A percentile compares a stretch with the other conserved stretches of the same genome.
Evolutionary conservation across 129 eudicot genomes (phyloP).

Genomic region (Erigeron canadensis): DNA sequence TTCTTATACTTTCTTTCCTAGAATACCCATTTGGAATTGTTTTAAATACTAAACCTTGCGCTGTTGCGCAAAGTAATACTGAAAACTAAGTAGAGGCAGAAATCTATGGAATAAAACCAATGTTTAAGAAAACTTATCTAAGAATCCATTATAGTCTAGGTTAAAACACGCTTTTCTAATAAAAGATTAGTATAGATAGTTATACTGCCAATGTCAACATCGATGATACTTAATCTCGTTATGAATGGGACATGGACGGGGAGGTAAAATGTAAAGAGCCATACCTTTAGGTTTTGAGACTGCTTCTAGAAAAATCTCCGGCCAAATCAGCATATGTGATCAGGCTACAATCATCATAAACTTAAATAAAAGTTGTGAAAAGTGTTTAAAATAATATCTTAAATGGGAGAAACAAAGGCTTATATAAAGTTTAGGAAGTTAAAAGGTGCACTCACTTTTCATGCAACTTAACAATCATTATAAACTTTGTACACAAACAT

Average conservation of each 20-base stretch:
- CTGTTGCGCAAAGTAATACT: background rate
- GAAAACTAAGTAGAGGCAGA: background rate
- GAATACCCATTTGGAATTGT: slow-evolving; percentile 30
- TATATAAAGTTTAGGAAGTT: slow-evolving; percentile 33
- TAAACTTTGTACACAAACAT: slow-evolving; percentile 32
- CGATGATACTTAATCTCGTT: too few relatives aligned
- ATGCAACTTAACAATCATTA: slow-evolving; percentile 29
- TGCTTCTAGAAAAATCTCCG: too few relatives aligned
- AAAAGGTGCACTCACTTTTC: slow-evolving; percentile 36
- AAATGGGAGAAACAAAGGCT: slow-evolving; percentile 18
- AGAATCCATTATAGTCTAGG: background rate
- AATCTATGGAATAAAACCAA: background rate
- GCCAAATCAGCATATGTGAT: too few relatives aligned
- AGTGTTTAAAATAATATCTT: slow-evolving; percentile 25
- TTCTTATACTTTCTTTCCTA: slow-evolving; percentile 33
- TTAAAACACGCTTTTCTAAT: background rate
- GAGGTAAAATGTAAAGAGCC: too few relatives aligned
- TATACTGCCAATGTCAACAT: too few relatives aligned
- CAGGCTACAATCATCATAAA: slow-evolving; percentile 2
- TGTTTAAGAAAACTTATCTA: background rate
- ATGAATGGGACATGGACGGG: too few relatives aligned
- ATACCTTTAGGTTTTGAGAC: too few relatives aligned
- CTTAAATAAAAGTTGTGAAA: slow-evolving; percentile 7
- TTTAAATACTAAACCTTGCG: background rate
- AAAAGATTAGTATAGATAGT: too few relatives aligned